A percentile compares a stretch with the other conserved stretches of the same genome.
Evolutionary conservation across 1,139 yeast species (phyloP).

Genomic region (Yamadazyma membranifaciens): DNA sequence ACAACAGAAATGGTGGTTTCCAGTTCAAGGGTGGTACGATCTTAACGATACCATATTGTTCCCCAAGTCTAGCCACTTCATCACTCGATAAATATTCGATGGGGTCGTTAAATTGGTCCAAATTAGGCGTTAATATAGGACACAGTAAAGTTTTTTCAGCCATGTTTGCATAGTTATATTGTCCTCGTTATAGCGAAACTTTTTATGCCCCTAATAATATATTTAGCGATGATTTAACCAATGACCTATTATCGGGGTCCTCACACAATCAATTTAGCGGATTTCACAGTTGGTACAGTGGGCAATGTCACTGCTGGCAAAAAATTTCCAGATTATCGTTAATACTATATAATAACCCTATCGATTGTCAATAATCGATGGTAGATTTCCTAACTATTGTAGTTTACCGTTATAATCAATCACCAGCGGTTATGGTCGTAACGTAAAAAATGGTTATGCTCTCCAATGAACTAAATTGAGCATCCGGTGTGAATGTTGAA

Average conservation of each 20-base stretch:
- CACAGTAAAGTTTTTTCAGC: conserved; percentile 32
- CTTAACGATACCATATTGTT: conserved; percentile 61
- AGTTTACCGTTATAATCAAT: too few species aligned
- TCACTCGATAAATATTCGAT: conserved; percentile 56
- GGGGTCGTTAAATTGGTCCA: conserved; percentile 58
- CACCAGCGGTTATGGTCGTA: too few species aligned
- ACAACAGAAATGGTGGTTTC: conserved; percentile 53
- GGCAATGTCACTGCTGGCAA: too few species aligned
- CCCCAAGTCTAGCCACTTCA: conserved; percentile 51
- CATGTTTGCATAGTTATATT: conserved; percentile 2
- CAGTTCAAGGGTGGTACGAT: conserved; percentile 61
- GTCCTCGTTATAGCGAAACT: background rate
- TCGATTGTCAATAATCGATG: too few species aligned
- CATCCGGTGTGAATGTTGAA: background rate
- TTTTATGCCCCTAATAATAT: background rate
- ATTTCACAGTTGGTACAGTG: too few species aligned
- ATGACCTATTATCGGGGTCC: background rate
- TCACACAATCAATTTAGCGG: background rate
- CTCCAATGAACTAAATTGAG: too few species aligned
- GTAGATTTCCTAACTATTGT: too few species aligned
- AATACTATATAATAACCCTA: too few species aligned
- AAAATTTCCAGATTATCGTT: too few species aligned
- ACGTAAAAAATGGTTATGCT: background rate
- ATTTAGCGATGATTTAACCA: too few species aligned
- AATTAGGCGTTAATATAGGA: conserved; percentile 57